phyloP scores from a whole-genome alignment of 1,284 basidiomycete genomes.

The Tremellales sp. region DNA sequence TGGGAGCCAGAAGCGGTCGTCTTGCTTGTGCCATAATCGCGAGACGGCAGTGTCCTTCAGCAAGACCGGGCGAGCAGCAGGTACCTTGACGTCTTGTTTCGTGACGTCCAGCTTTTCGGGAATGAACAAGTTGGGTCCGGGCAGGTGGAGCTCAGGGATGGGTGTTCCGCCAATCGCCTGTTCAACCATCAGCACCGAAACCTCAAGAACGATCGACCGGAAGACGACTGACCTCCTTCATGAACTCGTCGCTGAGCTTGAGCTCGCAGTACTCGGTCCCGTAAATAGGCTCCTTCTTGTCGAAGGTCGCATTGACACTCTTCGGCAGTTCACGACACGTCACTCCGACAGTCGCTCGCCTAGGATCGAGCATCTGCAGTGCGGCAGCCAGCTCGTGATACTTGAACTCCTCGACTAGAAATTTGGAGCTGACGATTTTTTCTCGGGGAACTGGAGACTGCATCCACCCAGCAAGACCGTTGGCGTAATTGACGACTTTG shows the following conservation, averaged over 20 bases:
- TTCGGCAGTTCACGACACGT: conserved; percentile 56
- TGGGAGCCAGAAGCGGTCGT: conserved; percentile 91
- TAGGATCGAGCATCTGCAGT: conserved; percentile 63
- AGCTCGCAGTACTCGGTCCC: conserved; percentile 75
- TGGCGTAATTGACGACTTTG: conserved; percentile 73
- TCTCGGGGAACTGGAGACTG: conserved; percentile 65
- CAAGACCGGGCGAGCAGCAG: conserved; percentile 67
- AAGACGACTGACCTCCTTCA: conserved; percentile 55
- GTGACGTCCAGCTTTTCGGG: conserved; percentile 80
- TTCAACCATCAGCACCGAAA: conserved; percentile 7
- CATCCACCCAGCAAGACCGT: conserved; percentile 72
- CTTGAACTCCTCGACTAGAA: conserved; percentile 74
- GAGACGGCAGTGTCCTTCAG: conserved; percentile 67
- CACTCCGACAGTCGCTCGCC: conserved; percentile 50
- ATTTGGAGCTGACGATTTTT: conserved; percentile 69
- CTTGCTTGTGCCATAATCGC: conserved; percentile 90
- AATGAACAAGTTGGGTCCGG: conserved; percentile 82
- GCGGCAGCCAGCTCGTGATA: conserved; percentile 61
- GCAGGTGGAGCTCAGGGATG: conserved; percentile 65
- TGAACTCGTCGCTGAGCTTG: conserved; percentile 62
- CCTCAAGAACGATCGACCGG: conserved; percentile 8
- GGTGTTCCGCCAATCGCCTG: conserved; percentile 66
- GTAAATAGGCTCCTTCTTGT: conserved; percentile 74
- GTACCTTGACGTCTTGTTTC: conserved; percentile 62
- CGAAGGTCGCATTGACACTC: conserved; percentile 59